These are phyloP conservation scores for Yarrowia deformans DNA, from an alignment of 805 yeast species.

Conservation along the genomic window DNA sequence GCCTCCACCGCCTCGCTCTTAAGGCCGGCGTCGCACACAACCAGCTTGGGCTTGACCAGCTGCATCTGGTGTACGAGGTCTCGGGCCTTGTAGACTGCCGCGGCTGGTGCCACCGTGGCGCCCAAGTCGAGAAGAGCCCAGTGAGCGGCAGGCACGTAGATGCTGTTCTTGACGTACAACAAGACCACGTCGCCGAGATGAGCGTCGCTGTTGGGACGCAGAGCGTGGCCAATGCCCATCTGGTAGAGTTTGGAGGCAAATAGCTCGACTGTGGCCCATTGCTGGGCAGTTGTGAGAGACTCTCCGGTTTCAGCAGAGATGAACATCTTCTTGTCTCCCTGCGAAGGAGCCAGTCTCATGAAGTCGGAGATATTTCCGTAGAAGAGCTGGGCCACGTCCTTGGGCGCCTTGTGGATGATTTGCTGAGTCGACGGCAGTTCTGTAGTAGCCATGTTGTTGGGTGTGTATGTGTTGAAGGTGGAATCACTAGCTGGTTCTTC, in stretches of 20 bases:
- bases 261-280: slow-evolving; percentile 17
- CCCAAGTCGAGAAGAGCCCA: slow-evolving; percentile 47
- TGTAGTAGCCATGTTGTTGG: background rate
- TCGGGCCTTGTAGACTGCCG: slow-evolving; percentile 48
- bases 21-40: slow-evolving; percentile 8
- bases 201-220: slow-evolving; percentile 44
- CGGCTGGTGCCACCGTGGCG: slow-evolving; percentile 50
- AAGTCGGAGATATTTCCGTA: slow-evolving; percentile 29
- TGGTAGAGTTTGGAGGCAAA: slow-evolving; percentile 26
- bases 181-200: slow-evolving; percentile 48
- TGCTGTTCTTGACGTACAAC: slow-evolving; percentile 47
- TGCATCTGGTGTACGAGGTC: slow-evolving; percentile 46
- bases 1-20: slow-evolving; percentile 38
- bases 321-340: slow-evolving; percentile 32
- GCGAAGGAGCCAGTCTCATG: slow-evolving; percentile 23
- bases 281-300: background rate
- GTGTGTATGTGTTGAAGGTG: no score
- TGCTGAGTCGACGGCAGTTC: background rate
- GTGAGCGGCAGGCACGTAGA: slow-evolving; percentile 48
- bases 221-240: slow-evolving; percentile 42
- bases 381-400: slow-evolving; percentile 39
- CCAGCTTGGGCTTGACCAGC: slow-evolving; percentile 36
- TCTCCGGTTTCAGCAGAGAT: slow-evolving; percentile 21
- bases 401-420: slow-evolving; percentile 38
- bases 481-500: no score